phyloP scores from a whole-genome alignment of 2,329 filamentous ascomycete species.

The Mycosphaerelloides madeirae region DNA sequence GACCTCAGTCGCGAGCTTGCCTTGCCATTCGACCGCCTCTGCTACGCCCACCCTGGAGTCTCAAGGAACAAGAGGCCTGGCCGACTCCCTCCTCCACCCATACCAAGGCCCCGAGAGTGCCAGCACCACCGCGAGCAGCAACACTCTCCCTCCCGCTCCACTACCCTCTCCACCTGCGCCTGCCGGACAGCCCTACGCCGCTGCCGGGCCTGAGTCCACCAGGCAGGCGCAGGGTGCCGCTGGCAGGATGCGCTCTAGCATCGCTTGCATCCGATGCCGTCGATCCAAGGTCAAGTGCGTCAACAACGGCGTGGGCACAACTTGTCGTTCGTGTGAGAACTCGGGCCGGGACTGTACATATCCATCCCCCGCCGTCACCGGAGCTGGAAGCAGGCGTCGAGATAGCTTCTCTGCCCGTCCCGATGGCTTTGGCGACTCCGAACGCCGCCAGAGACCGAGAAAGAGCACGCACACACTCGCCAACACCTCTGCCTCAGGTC shows the following conservation, averaged over 20 bases:
- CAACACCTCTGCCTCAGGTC: conserved; percentile 35
- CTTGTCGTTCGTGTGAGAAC: conserved; percentile 70
- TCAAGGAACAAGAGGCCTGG: conserved; percentile 14
- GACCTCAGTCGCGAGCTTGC: neutral
- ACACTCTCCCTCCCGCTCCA: conserved; percentile 10
- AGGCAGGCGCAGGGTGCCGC: conserved; percentile 26
- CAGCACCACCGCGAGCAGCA: conserved; percentile 6
- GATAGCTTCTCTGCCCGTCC: conserved; percentile 18
- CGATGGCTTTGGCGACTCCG: conserved; percentile 22
- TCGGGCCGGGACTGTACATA: conserved; percentile 69
- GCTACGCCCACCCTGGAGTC: conserved; percentile 19
- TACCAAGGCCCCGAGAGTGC: conserved; percentile 14
- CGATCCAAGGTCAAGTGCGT: conserved; percentile 84
- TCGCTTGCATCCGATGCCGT: conserved; percentile 71
- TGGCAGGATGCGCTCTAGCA: conserved; percentile 65
- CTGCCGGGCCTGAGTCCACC: conserved; percentile 27
- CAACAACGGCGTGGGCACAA: conserved; percentile 66
- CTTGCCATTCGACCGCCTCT: neutral
- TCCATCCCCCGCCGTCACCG: conserved; percentile 48
- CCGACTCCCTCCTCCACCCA: conserved; percentile 20
- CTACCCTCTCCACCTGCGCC: conserved; percentile 4
- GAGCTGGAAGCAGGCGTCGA: conserved; percentile 27
- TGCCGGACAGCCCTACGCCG: conserved; percentile 12
- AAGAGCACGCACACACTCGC: conserved; percentile 36
- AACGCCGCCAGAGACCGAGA: conserved; percentile 33